Base-by-base conservation (phyloP, 305 asterid species). In the Withania somnifera region DNA sequence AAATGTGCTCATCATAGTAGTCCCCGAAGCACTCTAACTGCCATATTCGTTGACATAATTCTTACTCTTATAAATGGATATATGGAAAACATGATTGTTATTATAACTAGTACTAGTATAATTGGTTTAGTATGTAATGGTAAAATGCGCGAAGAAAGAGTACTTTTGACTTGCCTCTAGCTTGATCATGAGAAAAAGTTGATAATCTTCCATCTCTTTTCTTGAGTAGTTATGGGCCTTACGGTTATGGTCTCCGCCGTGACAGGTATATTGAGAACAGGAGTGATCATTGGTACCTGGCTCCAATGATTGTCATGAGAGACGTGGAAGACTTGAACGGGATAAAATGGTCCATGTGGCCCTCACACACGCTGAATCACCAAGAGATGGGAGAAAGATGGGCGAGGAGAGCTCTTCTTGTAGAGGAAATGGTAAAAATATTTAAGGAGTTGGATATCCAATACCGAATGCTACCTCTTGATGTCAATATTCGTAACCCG, bases 301-400 rank as follows among this genome's bases (percentile, higher is more conserved):
- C 87, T 17, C 98, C 98, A 0, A 73, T 82, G 89, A 82, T 93
- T 17, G 98, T 95, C 45, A 87, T 91, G 92, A 88, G 95, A 56
- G 97, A 95, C 34, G 88, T 95, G 64, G 98, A 92, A 83, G 90
- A 95, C 86, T 76, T 93, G 97, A 95, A 93, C 91, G 69, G 91
- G 84, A 66, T 95, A 88, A 92, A 86, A 69, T 93, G 90, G 88
- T 93, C 98, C 1, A 56, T 90, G 14, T 93, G 98, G 97, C 91
- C 84, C 9, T 84, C 91, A 0, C 98, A 93, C 89, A 91, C 60
- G 8, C 89, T 93, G 90, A 95, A 95, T 82, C 87, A 85, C 83
- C 97, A 95, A 83, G 93, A 95, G 80, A 95, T 93, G 98, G 93
- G 96, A 6, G 98, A 95, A 87, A 93, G 97, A 83, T 93, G 89